Evolutionary conservation across 768 basidiomycete genomes (phyloP), one percentile per base, ranked within the genome.

Genomic region (Collybia sordida): DNA sequence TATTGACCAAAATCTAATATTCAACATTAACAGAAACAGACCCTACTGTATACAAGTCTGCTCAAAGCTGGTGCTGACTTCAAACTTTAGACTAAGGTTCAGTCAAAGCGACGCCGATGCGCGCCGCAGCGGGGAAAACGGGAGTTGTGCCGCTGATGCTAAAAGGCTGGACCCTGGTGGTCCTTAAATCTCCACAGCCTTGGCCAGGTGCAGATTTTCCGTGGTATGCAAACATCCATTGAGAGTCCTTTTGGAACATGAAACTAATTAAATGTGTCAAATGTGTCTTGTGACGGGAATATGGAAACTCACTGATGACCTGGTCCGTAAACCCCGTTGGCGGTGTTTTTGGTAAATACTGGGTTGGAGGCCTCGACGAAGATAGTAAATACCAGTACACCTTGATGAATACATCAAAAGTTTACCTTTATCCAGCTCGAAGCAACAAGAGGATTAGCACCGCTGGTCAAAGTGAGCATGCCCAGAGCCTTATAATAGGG

Each of bases 211-310:
- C 54, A 5, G 50, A 52, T 40, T 55, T 55, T 17, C 41, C 54
- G 27, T 55, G 54, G 18, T 55, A 55, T 6, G 51, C 51, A 21
- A 55, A 55, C 31, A 47, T 41, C 50, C 54, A 55, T 34, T 55
- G 45, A n/a, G 35, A 18, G 19, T 44, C 54, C n/a, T 52, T 52
- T 38, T 55, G 51, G 47, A 55, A 55, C 54, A 55, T 55, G 43
- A 55, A 55, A 21, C 54, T 55, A 27, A 12, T 17, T 35, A 18
- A 3, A 24, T 8, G 21, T 7, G 27, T 31, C 17, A 12, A 3
- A 18, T 8, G 37, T 19, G 21, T 11, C 5, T n/a, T 28, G 23
- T 37, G 19, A 17, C 18, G 12, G 7, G 17, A 34, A 43, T 31
- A 11, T 31, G 17, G 3, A 21, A 21, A 49, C 54, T 25, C 34